Base-by-base conservation (phyloP, 768 basidiomycete species). In the Strobilomyces dryophilus region DNA sequence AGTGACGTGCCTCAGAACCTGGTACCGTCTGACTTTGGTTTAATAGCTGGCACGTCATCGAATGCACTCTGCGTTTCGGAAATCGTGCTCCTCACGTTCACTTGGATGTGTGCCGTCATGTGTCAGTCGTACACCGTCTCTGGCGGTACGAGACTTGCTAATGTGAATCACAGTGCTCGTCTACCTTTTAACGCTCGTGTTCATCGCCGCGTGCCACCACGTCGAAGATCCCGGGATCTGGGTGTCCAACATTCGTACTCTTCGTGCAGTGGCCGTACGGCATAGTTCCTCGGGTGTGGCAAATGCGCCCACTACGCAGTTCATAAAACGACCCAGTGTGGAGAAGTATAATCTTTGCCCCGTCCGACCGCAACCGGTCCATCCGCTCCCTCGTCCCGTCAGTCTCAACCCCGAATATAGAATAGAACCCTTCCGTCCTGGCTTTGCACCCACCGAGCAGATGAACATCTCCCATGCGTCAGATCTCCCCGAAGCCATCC, bases 51-150 rank as follows among this genome's bases (percentile, higher is more conserved):
- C 4, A 1, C 27, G 12, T 53, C 18, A 2, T 7, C 21, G 15
- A 3, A 53, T 45, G 34, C 24, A 9, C 12, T 40, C 5, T 90
- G 87, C 61, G 66, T 69, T 6, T 87, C 87, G 9, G 74, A 75
- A 20, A 73, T 68, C 42, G 73, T 84, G 27, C 70, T 89, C 27
- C 69, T 82, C 55, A 82, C 77, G 3, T 85, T 87, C 60, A 74
- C 80, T 47, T 87, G 84, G 85, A 68, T 73, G 39, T 76, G 69
- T 59, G 68, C 76, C 26, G 48, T 67, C 42, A 64, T 66, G 32
- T 62, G 80, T 82, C 51, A 51, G 79, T 74, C 26, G 26, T 49
- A 24, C 17, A 34, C 26, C 24, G 46, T 35, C 8, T 35, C 24
- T 21, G n/a, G 26, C 11, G 37, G 15, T 17, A 29, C 43, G 29